A percentile compares a stretch with the other conserved stretches of the same genome.
phyloP scores from a whole-genome alignment of 2,329 filamentous ascomycete species.

The Juglanconis oblonga region DNA sequence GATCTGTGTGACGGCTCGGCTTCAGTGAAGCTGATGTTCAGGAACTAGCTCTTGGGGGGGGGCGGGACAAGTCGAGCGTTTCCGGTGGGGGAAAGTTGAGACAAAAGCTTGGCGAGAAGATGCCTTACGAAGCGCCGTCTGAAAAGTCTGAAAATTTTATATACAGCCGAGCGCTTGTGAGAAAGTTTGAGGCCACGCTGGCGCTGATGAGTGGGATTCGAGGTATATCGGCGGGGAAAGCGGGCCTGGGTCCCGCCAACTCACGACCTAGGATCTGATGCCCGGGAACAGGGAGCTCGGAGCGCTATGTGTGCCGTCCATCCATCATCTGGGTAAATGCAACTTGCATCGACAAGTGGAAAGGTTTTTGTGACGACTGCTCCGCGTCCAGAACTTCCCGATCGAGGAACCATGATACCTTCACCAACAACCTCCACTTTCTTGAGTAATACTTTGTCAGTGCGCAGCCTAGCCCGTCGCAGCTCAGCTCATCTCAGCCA shows the following conservation, averaged over 20 bases:
- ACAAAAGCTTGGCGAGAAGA: not conserved
- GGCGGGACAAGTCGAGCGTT: not conserved
- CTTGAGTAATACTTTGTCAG: not conserved
- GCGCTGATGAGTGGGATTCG: not conserved
- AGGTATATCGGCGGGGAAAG: constrained; percentile 1
- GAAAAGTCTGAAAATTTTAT: not conserved
- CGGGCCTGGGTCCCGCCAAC: constrained; percentile 13
- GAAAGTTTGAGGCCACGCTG: constrained; percentile 1
- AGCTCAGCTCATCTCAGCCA: constrained; percentile 13
- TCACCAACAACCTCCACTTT: not conserved
- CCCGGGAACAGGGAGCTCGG: not conserved
- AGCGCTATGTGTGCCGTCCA: not conserved
- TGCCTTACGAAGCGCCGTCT: not conserved
- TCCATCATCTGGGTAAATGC: not conserved
- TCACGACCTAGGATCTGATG: constrained; percentile 8
- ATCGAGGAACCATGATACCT: constrained; percentile 6
- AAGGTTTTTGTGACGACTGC: not conserved
- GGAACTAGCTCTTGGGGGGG: too few relatives aligned
- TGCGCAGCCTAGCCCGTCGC: constrained; percentile 5
- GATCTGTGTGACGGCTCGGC: constrained; percentile 1
- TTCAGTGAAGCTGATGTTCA: not conserved
- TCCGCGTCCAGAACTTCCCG: constrained; percentile 3
- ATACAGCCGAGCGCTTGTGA: not conserved
- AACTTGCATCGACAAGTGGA: not conserved
- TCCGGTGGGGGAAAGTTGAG: not conserved